Conservation (phyloP, 768 basidiomycete genomes). For the Piloderma croceum region DNA sequence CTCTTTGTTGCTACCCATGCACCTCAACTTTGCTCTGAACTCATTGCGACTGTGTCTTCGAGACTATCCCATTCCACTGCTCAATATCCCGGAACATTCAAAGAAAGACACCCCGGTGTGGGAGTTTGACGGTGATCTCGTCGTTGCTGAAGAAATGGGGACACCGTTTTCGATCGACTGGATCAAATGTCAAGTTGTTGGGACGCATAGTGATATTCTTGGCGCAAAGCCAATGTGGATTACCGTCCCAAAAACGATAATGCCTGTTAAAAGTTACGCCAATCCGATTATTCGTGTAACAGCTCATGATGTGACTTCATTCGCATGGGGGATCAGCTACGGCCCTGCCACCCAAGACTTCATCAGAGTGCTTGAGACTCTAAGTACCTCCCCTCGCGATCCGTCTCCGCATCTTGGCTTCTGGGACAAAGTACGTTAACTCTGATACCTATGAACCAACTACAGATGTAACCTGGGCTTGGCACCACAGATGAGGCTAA, state of each 20-base stretch:
- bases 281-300: slow-evolving; percentile 63
- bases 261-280: slow-evolving; percentile 93
- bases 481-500: slow-evolving; percentile 52
- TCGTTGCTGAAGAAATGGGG: slow-evolving; percentile 85
- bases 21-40: slow-evolving; percentile 62
- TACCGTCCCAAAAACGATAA: slow-evolving; percentile 81
- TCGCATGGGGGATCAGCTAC: slow-evolving; percentile 89
- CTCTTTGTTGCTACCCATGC: slow-evolving; percentile 77
- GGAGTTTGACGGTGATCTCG: slow-evolving; percentile 69
- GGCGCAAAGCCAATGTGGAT: slow-evolving; percentile 52
- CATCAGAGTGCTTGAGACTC: slow-evolving; percentile 73
- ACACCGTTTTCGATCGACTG: slow-evolving; percentile 61
- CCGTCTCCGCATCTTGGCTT: slow-evolving; percentile 81
- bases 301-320: slow-evolving; percentile 59
- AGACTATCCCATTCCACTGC: slow-evolving; percentile 84
- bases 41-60: slow-evolving; percentile 62
- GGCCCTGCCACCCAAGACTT: slow-evolving; percentile 83
- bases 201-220: slow-evolving; percentile 45
- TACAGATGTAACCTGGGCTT: too few species aligned
- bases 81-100: slow-evolving; percentile 57
- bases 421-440: slow-evolving; percentile 79
- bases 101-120: slow-evolving; percentile 40
- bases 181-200: slow-evolving; percentile 62
- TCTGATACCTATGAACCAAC: too few species aligned
- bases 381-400: slow-evolving; percentile 75